Evolutionary conservation across 495 filamentous ascomycete species (phyloP).

Genomic region (Achaetomiella virescens): DNA sequence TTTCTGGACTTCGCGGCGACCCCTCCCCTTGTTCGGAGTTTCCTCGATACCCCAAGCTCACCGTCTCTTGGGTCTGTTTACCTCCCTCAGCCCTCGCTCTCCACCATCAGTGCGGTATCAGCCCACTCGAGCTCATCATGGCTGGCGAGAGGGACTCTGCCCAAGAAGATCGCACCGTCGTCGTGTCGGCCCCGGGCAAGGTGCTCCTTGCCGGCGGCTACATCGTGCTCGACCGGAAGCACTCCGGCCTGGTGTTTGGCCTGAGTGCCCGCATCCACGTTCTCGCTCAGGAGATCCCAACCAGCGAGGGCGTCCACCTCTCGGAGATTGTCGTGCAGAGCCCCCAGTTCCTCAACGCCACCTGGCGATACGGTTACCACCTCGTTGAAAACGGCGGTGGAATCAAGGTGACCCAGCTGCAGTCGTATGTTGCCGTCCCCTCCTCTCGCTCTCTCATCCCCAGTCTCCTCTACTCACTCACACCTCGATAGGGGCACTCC

Average conservation of each 20-base stretch:
- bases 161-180: conserved; percentile 31
- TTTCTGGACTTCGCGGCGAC: too few species aligned
- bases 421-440: conserved; percentile 55
- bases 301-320: conserved; percentile 50
- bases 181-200: conserved; percentile 91
- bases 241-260: conserved; percentile 88
- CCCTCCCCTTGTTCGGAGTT: too few species aligned
- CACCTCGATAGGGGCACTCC: conserved; percentile 24
- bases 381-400: conserved; percentile 64
- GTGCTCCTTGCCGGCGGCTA: conserved; percentile 93
- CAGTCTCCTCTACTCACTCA: conserved; percentile 9
- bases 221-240: conserved; percentile 81
- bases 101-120: background rate
- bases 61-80: background rate
- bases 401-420: conserved; percentile 67
- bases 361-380: conserved; percentile 78
- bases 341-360: conserved; percentile 80
- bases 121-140: background rate
- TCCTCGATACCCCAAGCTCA: too few species aligned
- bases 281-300: conserved; percentile 59
- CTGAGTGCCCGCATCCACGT: conserved; percentile 91
- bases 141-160: conserved; percentile 7
- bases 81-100: background rate
- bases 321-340: conserved; percentile 76
- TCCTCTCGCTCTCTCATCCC: background rate